Evolutionary conservation across 2,329 filamentous ascomycete species (phyloP), one percentile per base, ranked within the genome.

Genomic region (Colletotrichum camelliae): DNA sequence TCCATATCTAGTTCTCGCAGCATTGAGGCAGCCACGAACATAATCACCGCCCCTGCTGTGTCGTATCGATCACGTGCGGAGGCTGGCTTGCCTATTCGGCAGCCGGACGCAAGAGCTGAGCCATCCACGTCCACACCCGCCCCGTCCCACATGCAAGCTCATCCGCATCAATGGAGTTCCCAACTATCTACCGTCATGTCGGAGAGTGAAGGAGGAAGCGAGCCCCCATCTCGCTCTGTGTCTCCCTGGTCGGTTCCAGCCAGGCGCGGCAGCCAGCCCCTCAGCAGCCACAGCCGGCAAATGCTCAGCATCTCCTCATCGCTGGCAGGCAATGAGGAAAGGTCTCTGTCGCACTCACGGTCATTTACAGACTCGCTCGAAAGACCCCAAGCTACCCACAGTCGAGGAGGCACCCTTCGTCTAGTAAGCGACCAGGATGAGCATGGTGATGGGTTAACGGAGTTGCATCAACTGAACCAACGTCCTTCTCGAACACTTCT

Each of bases 101-200:
- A 79, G 69, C 79, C 81, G 75, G 78, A 80, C 80, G 76, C 81
- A 81, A 81, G 80, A 80, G 80, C 78, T 67, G 80, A 79, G 76
- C 64, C 67, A 13, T 43, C 52, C 12, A 16, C 60, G 16, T 16
- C 39, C 24, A 31, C 35, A 52, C 24, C 72, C 31, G 43, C 43
- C 21, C 55, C 68, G 73, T 71, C 78, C 77, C 80, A 80, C 79
- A 90, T 90, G 87, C 82, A 88, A 77, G 81, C 87, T 62, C 82
- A 87, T 74, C 86, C 88, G 71, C 90, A 92, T 80, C 90, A 90
- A 87, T 93, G 91, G 91, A 92, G 91, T 82, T 89, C 90, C 60
- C 91, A 92, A 82, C 86, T 93, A 57, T 93, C 92, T 52, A 92
- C 91, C 60, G 91, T 93, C 76, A 85, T 89, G 82, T 93, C 91